phyloP scores from a whole-genome alignment of 176 grass and related monocot species.

The Ampelocalamus luodianensis region DNA sequence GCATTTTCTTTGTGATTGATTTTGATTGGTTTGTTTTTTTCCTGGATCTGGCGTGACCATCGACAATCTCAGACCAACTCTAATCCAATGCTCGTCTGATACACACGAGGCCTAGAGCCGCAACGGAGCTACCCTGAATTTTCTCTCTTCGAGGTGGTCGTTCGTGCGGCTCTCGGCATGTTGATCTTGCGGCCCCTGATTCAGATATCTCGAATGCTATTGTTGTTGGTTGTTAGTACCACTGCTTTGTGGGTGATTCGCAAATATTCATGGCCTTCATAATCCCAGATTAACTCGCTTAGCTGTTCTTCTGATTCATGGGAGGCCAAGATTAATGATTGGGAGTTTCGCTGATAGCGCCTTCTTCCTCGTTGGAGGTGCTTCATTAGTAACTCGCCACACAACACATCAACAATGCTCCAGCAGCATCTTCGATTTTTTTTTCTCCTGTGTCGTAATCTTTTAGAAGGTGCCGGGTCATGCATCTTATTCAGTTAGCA shows the following conservation, averaged over 20 bases:
- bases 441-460: no score
- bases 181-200: background rate
- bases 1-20: background rate
- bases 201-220: background rate
- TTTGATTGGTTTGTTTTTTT: background rate
- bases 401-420: slow-evolving; percentile 23
- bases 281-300: slow-evolving; percentile 66
- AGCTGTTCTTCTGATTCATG: slow-evolving; percentile 78
- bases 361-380: slow-evolving; percentile 38
- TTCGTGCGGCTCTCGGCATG: no score
- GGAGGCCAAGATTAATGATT: slow-evolving; percentile 58
- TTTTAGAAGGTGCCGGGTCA: background rate
- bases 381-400: slow-evolving; percentile 73
- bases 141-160: background rate
- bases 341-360: slow-evolving; percentile 76
- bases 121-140: background rate
- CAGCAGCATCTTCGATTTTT: background rate
- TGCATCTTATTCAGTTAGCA: background rate
- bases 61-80: background rate
- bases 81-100: background rate
- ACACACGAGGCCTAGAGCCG: background rate
- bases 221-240: background rate
- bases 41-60: background rate
- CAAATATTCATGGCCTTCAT: slow-evolving; percentile 51
- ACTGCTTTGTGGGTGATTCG: background rate